Evolutionary conservation across 1,284 basidiomycete species (phyloP).

Genomic region (Butyriboletus regius): DNA sequence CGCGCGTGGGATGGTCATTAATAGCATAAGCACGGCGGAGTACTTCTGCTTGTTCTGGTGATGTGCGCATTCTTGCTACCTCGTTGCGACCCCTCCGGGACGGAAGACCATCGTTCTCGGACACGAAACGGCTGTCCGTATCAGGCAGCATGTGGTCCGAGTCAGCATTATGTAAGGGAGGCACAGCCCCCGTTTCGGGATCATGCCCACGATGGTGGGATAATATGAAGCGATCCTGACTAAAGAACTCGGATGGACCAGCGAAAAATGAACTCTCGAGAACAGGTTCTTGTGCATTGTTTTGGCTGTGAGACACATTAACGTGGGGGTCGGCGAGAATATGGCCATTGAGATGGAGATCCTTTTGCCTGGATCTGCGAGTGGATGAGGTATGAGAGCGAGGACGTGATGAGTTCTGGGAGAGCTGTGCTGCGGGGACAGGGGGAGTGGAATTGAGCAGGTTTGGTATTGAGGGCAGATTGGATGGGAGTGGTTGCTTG

Average conservation of each 20-base stretch:
- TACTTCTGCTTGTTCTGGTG: slow-evolving; percentile 57
- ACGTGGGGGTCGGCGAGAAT: slow-evolving; percentile 21
- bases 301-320: slow-evolving; percentile 6
- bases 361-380: slow-evolving; percentile 34
- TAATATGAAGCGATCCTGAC: slow-evolving; percentile 30
- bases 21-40: slow-evolving; percentile 55
- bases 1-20: slow-evolving; percentile 58
- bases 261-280: slow-evolving; percentile 32
- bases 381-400: slow-evolving; percentile 30
- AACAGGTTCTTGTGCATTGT: slow-evolving; percentile 10
- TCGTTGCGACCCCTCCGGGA: slow-evolving; percentile 30
- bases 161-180: slow-evolving; percentile 27
- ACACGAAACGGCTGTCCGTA: slow-evolving; percentile 33
- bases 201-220: slow-evolving; percentile 33
- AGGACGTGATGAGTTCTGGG: slow-evolving; percentile 25
- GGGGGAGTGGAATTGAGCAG: slow-evolving; percentile 37
- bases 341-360: slow-evolving; percentile 28
- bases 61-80: slow-evolving; percentile 48
- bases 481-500: slow-evolving; percentile 25
- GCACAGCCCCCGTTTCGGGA: slow-evolving; percentile 25
- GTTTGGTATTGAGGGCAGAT: slow-evolving; percentile 40
- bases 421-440: slow-evolving; percentile 29
- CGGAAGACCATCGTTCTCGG: slow-evolving; percentile 32
- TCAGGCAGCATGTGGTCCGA: slow-evolving; percentile 26
- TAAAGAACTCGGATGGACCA: slow-evolving; percentile 28